Percentiles rank a stretch among this genome's conserved stretches.
phyloP scores from a whole-genome alignment of 805 yeast genomes.

The Pichia occidentalis region DNA sequence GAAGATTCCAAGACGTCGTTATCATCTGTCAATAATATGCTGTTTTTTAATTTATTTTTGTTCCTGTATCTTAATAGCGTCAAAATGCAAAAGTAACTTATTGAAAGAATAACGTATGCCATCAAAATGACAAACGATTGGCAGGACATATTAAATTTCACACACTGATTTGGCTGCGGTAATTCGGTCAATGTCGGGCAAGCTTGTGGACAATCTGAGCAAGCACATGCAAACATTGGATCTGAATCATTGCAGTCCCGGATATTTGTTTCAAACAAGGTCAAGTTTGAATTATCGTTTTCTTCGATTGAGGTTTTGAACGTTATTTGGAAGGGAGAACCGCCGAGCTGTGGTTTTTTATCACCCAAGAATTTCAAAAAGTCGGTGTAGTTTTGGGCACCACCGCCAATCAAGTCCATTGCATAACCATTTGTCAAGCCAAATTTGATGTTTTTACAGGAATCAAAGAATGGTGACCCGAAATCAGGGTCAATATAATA shows the following conservation, averaged over 20 bases:
- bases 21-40: constrained; percentile 12
- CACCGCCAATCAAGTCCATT: constrained; percentile 98
- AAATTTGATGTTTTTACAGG: constrained; percentile 85
- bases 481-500: constrained; percentile 57
- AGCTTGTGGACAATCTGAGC: constrained; percentile 78
- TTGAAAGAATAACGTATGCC: constrained; percentile 32
- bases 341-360: constrained; percentile 88
- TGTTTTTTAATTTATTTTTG: neutral
- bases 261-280: constrained; percentile 25
- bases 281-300: constrained; percentile 17
- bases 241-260: constrained; percentile 53
- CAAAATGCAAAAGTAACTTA: constrained; percentile 2
- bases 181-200: constrained; percentile 66
- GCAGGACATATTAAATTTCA: constrained; percentile 54
- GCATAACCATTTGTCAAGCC: constrained; percentile 94
- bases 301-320: constrained; percentile 54
- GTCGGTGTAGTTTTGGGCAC: constrained; percentile 65
- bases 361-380: constrained; percentile 90
- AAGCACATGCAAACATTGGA: constrained; percentile 65
- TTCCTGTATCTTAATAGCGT: neutral
- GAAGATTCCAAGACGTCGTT: constrained; percentile 6
- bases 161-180: constrained; percentile 37
- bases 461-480: constrained; percentile 65
- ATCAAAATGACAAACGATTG: constrained; percentile 57
- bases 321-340: constrained; percentile 92